Conservation (phyloP, 768 basidiomycete genomes). For the Suillus alpinus region DNA sequence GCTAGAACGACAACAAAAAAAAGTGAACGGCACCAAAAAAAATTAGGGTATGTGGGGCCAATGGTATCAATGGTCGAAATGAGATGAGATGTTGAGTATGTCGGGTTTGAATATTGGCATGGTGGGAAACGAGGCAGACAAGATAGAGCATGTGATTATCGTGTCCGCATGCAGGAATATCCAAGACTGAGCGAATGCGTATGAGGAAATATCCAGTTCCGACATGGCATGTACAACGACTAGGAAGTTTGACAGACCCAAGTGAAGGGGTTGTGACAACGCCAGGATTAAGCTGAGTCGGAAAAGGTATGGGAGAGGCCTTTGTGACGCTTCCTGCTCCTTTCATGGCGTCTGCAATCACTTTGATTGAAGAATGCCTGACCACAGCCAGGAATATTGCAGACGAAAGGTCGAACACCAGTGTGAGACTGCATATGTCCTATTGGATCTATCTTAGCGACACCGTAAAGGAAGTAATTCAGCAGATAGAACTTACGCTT, state of each 20-base stretch:
- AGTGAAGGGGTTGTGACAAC: not conserved
- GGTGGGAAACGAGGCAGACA: not conserved
- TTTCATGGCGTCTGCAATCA: constrained; percentile 33
- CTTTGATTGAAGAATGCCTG: constrained; percentile 32
- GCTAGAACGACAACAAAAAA: not conserved
- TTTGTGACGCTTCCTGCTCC: constrained; percentile 31
- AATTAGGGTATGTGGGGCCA: constrained; percentile 1
- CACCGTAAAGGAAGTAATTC: not conserved
- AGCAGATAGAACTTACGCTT: constrained; percentile 21
- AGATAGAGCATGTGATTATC: not conserved
- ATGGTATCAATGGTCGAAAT: not conserved
- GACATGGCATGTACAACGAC: too few species aligned
- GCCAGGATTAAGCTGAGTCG: not conserved
- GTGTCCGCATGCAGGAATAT: not conserved
- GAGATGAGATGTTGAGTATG: not conserved
- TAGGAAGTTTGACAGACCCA: not conserved
- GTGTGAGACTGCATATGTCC: constrained; percentile 29
- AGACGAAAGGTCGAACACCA: constrained; percentile 24
- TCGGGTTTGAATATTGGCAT: not conserved
- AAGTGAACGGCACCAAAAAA: not conserved
- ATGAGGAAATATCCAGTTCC: not conserved
- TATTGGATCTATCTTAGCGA: not conserved
- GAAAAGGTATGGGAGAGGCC: constrained; percentile 9
- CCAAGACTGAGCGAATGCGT: not conserved
- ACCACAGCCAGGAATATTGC: constrained; percentile 22